Conservation (phyloP, 2,329 filamentous ascomycete genomes). For the Diaporthe ampelina region DNA sequence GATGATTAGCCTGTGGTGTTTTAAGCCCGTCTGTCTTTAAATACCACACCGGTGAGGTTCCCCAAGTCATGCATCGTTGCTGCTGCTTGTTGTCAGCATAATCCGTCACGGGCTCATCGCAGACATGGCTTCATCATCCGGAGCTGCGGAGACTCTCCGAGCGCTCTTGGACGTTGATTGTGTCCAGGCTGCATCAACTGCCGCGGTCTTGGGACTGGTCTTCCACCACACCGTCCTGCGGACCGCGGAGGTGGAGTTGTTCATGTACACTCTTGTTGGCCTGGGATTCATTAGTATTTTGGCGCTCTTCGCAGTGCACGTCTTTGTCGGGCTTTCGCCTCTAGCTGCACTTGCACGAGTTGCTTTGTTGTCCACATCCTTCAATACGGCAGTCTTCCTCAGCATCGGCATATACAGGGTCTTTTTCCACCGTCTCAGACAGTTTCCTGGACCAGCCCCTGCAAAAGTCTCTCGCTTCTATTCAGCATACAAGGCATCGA, state of each 20-base stretch:
- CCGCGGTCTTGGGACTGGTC: conserved; percentile 14
- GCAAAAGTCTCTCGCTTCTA: conserved; percentile 57
- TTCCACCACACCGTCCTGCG: conserved; percentile 28
- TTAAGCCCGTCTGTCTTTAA: background rate
- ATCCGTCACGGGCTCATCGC: background rate
- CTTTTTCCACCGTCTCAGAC: conserved; percentile 56
- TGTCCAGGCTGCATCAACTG: background rate
- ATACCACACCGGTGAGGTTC: background rate
- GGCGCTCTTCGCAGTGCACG: background rate
- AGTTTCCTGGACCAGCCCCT: conserved; percentile 58
- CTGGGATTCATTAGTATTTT: background rate
- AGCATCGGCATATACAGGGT: conserved; percentile 54
- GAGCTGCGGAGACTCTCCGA: background rate
- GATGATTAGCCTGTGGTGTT: background rate
- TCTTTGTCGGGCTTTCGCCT: background rate
- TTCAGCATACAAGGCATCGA: conserved; percentile 63
- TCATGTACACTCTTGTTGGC: conserved; percentile 20
- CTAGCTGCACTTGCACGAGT: background rate
- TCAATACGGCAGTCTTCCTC: conserved; percentile 44
- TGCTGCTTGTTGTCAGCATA: background rate
- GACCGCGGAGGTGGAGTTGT: conserved; percentile 23
- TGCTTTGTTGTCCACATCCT: conserved; percentile 21
- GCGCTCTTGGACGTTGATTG: conserved; percentile 1
- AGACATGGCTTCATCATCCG: conserved; percentile 2
- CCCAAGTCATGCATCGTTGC: background rate